A percentile compares a stretch with the other conserved stretches of the same genome.
phyloP scores from a whole-genome alignment of 345 rosid species.

The Euphorbia tirucalli region DNA sequence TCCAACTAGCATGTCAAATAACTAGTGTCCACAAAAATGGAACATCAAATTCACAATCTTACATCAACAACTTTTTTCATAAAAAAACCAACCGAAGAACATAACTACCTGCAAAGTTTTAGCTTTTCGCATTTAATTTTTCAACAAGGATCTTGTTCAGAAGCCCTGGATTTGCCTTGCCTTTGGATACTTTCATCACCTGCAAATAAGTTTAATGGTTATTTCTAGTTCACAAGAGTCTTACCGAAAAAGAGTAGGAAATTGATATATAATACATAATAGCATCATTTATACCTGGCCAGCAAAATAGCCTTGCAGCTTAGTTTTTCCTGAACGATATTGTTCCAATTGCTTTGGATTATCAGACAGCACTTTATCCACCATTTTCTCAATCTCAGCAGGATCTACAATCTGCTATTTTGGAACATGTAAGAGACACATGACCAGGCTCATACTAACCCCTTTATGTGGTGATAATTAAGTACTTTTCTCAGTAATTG shows the following conservation, averaged over 20 bases:
- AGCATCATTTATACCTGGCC: constrained; percentile 57
- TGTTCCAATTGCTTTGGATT: constrained; percentile 86
- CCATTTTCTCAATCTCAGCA: constrained; percentile 74
- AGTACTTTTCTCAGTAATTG: background rate
- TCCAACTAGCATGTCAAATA: too few relatives aligned
- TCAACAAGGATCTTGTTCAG: constrained; percentile 76
- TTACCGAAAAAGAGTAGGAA: background rate
- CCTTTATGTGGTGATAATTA: background rate
- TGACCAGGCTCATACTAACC: background rate
- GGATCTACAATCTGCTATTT: constrained; percentile 68
- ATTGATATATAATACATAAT: background rate
- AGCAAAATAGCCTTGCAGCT: constrained; percentile 85
- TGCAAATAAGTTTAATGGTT: constrained; percentile 29
- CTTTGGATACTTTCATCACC: constrained; percentile 91
- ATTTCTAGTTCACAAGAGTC: background rate
- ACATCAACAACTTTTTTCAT: background rate
- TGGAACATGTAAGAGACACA: constrained; percentile 16
- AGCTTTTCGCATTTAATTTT: constrained; percentile 60
- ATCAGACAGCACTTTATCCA: constrained; percentile 64
- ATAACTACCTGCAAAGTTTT: constrained; percentile 15
- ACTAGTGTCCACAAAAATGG: too few relatives aligned
- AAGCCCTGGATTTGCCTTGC: constrained; percentile 85
- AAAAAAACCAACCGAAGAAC: background rate
- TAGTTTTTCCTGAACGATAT: constrained; percentile 80
- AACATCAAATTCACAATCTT: too few relatives aligned